These are phyloP conservation scores for Chlorociboria aeruginascens DNA, from an alignment of 495 filamentous ascomycete genomes.

Conservation along the genomic window DNA sequence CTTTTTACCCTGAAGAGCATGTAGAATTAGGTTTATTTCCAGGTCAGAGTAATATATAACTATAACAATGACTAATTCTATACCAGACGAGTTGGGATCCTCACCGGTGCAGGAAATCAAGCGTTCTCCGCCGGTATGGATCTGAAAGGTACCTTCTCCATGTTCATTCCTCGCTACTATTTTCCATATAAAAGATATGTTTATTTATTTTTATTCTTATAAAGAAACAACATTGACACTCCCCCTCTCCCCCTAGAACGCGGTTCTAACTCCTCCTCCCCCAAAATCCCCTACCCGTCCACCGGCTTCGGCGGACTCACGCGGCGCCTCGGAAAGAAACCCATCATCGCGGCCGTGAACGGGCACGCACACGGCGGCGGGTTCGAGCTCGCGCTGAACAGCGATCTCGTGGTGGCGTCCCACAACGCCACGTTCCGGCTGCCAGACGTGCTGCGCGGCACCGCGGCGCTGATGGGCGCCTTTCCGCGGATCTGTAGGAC, in stretches of 20 bases:
- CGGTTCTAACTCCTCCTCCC: no score
- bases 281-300: neutral
- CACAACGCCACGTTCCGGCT: slow-evolving; percentile 37
- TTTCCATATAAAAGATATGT: no score
- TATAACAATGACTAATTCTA: no score
- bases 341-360: slow-evolving; percentile 53
- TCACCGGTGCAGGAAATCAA: slow-evolving; percentile 6
- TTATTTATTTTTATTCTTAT: no score
- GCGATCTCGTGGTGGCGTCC: slow-evolving; percentile 47
- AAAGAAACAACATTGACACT: neutral
- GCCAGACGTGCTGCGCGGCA: slow-evolving; percentile 48
- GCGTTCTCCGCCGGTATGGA: slow-evolving; percentile 21
- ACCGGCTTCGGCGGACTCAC: slow-evolving; percentile 13
- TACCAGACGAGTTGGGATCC: slow-evolving; percentile 8
- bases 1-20: no score
- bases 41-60: no score
- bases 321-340: slow-evolving; percentile 28
- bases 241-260: no score
- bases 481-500: slow-evolving; percentile 42
- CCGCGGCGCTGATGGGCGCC: slow-evolving; percentile 45
- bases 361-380: slow-evolving; percentile 42
- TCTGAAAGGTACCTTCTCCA: slow-evolving; percentile 10
- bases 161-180: neutral
- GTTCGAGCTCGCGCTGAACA: slow-evolving; percentile 44
- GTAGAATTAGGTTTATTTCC: no score